These are phyloP conservation scores for Hyparrhenia diplandra DNA, from an alignment of 176 grass and related monocot genomes.

Conservation along the genomic window DNA sequence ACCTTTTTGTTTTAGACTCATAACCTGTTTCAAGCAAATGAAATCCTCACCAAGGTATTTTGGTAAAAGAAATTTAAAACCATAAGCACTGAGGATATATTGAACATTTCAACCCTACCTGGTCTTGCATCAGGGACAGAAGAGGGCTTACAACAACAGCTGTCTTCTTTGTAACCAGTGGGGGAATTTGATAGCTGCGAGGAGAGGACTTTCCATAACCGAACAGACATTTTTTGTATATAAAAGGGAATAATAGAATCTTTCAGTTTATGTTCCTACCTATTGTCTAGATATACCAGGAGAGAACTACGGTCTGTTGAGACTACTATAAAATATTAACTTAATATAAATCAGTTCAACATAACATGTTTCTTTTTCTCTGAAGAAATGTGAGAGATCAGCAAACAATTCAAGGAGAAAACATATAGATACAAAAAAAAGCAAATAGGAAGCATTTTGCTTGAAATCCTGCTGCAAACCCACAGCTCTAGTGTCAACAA, in stretches of 20 bases:
- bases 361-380: conserved; percentile 6
- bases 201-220: background rate
- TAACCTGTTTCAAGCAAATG: conserved; percentile 66
- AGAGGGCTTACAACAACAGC: conserved; percentile 82
- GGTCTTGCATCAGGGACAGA: conserved; percentile 89
- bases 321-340: background rate
- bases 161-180: conserved; percentile 69
- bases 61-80: background rate
- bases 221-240: background rate
- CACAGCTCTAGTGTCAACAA: no score
- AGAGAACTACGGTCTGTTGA: background rate
- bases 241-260: background rate
- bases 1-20: conserved; percentile 75
- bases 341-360: background rate
- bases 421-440: background rate
- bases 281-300: background rate
- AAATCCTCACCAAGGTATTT: background rate
- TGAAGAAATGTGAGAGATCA: background rate
- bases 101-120: conserved; percentile 39
- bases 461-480: background rate
- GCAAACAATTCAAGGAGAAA: background rate
- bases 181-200: conserved; percentile 85
- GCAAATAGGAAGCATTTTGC: background rate
- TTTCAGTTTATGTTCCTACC: background rate
- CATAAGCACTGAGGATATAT: no score